phyloP scores from a whole-genome alignment of 306 rosid genomes.

The Biancaea sappan region DNA sequence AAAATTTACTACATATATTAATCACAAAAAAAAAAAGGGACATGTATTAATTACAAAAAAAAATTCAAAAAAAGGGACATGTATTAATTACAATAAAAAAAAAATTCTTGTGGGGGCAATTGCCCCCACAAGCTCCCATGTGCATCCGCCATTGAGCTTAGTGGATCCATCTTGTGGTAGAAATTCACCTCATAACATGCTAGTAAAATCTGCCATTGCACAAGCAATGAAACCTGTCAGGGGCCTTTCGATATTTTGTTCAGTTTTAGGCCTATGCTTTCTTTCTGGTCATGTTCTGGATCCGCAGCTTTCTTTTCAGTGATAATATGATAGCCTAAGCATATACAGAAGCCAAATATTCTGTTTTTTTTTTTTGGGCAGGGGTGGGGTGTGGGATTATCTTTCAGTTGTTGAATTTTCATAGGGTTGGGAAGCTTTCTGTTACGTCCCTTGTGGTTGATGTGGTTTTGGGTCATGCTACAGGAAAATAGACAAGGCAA shows the following conservation, averaged over 20 bases:
- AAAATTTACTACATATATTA: too few species aligned
- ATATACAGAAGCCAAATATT: not conserved
- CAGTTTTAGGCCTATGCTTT: not conserved
- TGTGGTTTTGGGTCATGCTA: too few species aligned
- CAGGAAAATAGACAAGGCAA: too few species aligned
- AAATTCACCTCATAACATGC: slow-evolving; percentile 3
- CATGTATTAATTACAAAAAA: too few species aligned
- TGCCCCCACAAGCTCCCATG: too few species aligned
- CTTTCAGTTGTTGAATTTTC: not conserved
- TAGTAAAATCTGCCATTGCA: slow-evolving; percentile 13
- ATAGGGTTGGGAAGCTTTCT: not conserved
- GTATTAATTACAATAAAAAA: too few species aligned
- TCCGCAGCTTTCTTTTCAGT: not conserved
- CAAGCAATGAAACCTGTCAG: slow-evolving; percentile 5
- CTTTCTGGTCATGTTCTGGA: not conserved
- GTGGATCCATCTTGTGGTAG: slow-evolving; percentile 6
- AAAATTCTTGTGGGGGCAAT: too few species aligned
- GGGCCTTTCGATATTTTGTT: not conserved
- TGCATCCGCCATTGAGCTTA: too few species aligned
- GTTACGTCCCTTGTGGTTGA: too few species aligned
- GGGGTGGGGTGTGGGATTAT: not conserved
- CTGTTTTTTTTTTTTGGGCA: not conserved
- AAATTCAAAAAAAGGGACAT: too few species aligned
- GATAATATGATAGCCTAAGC: not conserved
- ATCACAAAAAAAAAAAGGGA: too few species aligned